phyloP scores from a whole-genome alignment of 148 eudicot species.

The Silene uniflora region DNA sequence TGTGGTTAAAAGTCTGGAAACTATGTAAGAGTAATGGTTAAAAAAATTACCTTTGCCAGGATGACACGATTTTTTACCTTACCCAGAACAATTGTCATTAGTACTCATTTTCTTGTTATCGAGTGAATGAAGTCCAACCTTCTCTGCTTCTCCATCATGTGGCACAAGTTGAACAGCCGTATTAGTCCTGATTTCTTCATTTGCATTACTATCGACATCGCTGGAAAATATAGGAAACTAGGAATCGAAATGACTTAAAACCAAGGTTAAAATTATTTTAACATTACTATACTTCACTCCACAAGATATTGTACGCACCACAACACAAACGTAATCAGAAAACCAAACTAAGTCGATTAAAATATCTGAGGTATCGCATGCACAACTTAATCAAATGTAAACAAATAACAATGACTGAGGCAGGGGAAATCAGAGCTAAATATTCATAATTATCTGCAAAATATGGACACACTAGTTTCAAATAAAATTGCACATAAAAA shows the following conservation, averaged over 20 bases:
- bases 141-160: constrained; percentile 25
- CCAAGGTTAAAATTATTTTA: too few species aligned
- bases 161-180: constrained; percentile 22
- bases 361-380: too few species aligned
- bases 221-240: constrained; percentile 21
- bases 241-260: neutral
- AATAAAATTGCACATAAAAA: too few species aligned
- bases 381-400: too few species aligned
- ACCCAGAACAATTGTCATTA: constrained; percentile 42
- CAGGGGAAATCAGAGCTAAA: too few species aligned
- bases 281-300: too few species aligned
- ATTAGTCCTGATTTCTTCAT: constrained; percentile 27
- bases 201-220: constrained; percentile 21
- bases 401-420: too few species aligned
- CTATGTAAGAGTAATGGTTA: neutral
- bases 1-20: neutral
- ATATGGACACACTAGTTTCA: too few species aligned
- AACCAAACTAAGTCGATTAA: too few species aligned
- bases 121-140: constrained; percentile 21
- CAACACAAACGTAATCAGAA: too few species aligned
- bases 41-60: constrained; percentile 7
- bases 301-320: too few species aligned
- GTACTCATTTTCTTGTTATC: constrained; percentile 35
- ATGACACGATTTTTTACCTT: constrained; percentile 8
- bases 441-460: too few species aligned